Conservation (phyloP, 192 early-diverging fungal species). For the Powellomyces hirtus region DNA sequence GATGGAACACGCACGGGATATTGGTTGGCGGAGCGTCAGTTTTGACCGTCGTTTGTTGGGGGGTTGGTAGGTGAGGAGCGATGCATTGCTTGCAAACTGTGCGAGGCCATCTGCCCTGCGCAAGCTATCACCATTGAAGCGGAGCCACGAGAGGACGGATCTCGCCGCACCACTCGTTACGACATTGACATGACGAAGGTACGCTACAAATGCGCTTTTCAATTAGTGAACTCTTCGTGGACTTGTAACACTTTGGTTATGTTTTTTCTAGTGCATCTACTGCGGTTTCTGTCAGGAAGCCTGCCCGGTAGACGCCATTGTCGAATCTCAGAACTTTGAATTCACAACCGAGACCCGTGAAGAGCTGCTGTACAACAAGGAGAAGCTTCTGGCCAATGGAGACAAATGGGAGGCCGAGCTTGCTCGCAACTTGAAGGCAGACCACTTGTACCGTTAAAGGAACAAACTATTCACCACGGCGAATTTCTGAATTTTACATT, state of each 20-base stretch:
- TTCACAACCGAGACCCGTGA: conserved; percentile 95
- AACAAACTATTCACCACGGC: not conserved
- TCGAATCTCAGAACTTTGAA: conserved; percentile 94
- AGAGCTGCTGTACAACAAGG: conserved; percentile 96
- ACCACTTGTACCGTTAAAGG: conserved; percentile 47
- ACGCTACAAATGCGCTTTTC: too few species aligned
- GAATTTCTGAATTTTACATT: not conserved
- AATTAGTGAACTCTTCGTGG: too few species aligned
- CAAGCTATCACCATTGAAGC: conserved; percentile 98
- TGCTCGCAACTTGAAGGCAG: conserved; percentile 54
- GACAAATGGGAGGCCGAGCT: conserved; percentile 91
- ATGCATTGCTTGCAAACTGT: conserved; percentile 98
- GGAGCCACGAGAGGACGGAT: conserved; percentile 92
- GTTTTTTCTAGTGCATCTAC: conserved; percentile 62
- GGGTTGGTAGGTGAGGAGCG: conserved; percentile 80
- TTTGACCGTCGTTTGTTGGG: not conserved
- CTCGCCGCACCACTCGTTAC: conserved; percentile 91
- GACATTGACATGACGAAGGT: conserved; percentile 99
- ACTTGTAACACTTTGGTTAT: not conserved
- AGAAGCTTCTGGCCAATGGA: conserved; percentile 91
- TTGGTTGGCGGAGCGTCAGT: not conserved
- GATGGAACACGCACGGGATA: not conserved
- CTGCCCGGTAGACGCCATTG: conserved; percentile 97
- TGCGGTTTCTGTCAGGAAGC: conserved; percentile 98
- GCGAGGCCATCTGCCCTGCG: conserved; percentile 96